phyloP scores from a whole-genome alignment of 305 asterid species.

The Fraxinus sp. region DNA sequence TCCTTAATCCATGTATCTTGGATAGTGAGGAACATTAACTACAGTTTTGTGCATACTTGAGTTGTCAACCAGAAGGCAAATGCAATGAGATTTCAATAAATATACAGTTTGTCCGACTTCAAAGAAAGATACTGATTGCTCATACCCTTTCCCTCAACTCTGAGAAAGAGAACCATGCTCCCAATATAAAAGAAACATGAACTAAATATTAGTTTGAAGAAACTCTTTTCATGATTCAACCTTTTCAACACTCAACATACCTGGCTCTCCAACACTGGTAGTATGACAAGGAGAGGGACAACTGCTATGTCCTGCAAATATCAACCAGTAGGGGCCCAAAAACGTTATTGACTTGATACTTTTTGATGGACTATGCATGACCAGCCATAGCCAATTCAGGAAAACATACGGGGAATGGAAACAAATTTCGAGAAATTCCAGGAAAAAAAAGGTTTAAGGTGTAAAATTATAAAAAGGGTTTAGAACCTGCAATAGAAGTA shows the following conservation, averaged over 20 bases:
- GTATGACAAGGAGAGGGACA: constrained; percentile 94
- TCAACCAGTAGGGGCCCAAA: constrained; percentile 39
- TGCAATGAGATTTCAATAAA: not conserved
- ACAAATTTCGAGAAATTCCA: constrained; percentile 17
- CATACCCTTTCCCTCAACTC: not conserved
- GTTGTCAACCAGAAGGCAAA: not conserved
- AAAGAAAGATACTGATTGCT: not conserved
- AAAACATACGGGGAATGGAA: constrained; percentile 14
- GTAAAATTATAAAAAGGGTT: constrained; percentile 16
- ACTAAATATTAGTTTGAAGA: not conserved
- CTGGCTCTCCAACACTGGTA: constrained; percentile 98
- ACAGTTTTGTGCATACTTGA: not conserved
- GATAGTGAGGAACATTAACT: not conserved
- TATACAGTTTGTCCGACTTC: not conserved
- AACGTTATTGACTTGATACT: constrained; percentile 33
- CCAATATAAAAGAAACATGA: not conserved
- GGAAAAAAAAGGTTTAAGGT: not conserved
- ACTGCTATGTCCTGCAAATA: constrained; percentile 94
- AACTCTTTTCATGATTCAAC: not conserved
- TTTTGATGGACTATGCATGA: constrained; percentile 23
- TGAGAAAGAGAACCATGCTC: constrained; percentile 1
- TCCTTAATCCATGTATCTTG: not conserved
- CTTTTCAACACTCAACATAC: constrained; percentile 38
- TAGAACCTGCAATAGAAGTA: constrained; percentile 87
- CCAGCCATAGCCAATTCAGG: constrained; percentile 31